Base-by-base conservation (phyloP, 345 rosid species). In the Conringia planisiliqua region DNA sequence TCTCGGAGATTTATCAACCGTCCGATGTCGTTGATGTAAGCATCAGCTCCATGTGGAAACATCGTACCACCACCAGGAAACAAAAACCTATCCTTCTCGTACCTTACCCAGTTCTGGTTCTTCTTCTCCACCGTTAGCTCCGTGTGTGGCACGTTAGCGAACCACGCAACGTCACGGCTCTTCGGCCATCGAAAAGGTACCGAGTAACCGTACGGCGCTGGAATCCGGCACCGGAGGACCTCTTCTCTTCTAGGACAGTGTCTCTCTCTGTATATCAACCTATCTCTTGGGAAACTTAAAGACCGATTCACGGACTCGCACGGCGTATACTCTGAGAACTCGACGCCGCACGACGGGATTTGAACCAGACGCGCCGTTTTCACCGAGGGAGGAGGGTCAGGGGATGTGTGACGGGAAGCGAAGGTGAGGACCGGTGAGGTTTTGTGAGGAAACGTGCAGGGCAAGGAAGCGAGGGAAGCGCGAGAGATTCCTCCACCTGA, bases 1-100 rank as follows among this genome's bases (percentile, higher is more conserved):
- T 88, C 93, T 33, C 20, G 68, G 48, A 94, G 95, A 76, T 89
- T 79, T 58, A 94, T 91, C 79, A 89, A 58, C 76, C 80, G 81
- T 20, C 86, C 96, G 27, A 93, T 87, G 30, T 86, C 89, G 6
- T 89, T 83, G 24, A 93, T 83, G 56, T 93, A 93, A 10, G 90
- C 87, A 9, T 85, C 86, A 58, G 97, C 97, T 0, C 97, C 98
- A 14, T 62, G 82, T 1, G 94, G 89, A 70, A 94, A 94, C 97
- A 88, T 94, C 38, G 98, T 93, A 56, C 98, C 98, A 0, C 97
- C 98, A 0, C 98, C 98, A 0, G 98, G 98, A 61, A 93, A 93
- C 8, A 78, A 62, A 79, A 93, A 82, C 79, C 81, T 82, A 46
- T 88, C 91, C 0, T 92, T 86, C 42, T 87, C 82, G 3, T 80